Evolutionary conservation across 306 rosid species (phyloP), one percentile per base, ranked within the genome.

Genomic region (Glycine soja): DNA sequence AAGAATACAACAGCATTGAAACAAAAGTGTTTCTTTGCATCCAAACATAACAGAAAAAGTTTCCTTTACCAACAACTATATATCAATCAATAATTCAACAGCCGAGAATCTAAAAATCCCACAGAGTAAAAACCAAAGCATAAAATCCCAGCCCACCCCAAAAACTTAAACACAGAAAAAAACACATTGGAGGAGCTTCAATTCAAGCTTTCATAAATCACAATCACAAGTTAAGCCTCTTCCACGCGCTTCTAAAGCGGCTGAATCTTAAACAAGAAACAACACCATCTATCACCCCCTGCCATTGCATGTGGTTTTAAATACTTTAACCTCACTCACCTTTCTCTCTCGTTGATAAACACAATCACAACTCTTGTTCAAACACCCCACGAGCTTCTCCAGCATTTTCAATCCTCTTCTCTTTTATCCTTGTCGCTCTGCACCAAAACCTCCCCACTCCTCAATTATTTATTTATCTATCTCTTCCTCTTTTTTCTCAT

Each of bases 211-310:
- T 59, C 12, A 80, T 77, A 70, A 77, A 61, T 61, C 40, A 61
- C 5, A 36, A 16, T 57, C 64, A 66, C 14, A 18, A 59, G 58
- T 38, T 76, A 78, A 81, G 59, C 71, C 42, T 11, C 14, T 19
- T 77, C 82, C 50, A 84, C 88, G 86, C 88, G 82, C 87, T 85
- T 70, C 47, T 9, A 32, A 47, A 82, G 89, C 84, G 88, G 75
- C 40, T 90, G 90, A 62, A 54, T 10, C 79, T 46, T 51, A 85
- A 81, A 84, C 62, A 43, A 50, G 43, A 43, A 38, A 86, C 71
- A 53, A 48, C 73, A 77, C 32, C 52, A 15, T 16, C 8, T 2
- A 43, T 10, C 88, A 91, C 86, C 58, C 86, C 75, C 83, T 70
- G 72, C 42, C 19, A 54, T 30, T 89, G 80, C 88, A 79, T 72